Conservation (phyloP, 169 alveolate genomes). For the Plasmodium yoelii region DNA sequence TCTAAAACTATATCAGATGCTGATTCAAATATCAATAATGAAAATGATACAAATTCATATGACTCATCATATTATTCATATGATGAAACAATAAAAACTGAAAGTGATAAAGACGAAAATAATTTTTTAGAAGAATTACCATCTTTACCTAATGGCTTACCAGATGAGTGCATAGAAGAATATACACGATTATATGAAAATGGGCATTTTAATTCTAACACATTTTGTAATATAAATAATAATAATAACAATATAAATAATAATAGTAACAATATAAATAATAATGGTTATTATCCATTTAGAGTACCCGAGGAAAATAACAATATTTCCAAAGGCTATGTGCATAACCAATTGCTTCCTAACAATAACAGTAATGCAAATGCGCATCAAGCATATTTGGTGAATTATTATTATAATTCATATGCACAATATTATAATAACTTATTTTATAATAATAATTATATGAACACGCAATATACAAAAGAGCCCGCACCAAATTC, state of each 20-base stretch:
- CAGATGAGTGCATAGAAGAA: slow-evolving; percentile 18
- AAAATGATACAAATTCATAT: not conserved
- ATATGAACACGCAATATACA: slow-evolving; percentile 1
- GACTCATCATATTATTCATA: not conserved
- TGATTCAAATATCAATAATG: not conserved
- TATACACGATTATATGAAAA: not conserved
- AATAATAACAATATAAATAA: too few relatives aligned
- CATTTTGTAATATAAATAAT: not conserved
- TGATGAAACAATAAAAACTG: not conserved
- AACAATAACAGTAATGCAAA: not conserved
- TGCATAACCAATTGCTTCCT: not conserved
- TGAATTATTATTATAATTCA: slow-evolving; percentile 6
- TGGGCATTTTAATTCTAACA: not conserved
- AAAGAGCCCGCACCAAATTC: not conserved
- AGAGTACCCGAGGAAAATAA: not conserved
- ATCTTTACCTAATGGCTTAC: slow-evolving; percentile 61
- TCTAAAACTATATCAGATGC: not conserved
- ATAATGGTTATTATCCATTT: not conserved
- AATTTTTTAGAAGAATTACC: slow-evolving; percentile 65
- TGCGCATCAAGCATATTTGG: not conserved
- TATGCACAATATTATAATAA: not conserved
- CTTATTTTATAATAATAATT: not conserved
- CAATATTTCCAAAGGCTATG: not conserved
- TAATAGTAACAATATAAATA: too few relatives aligned
- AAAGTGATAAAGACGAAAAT: slow-evolving; percentile 14